These are phyloP conservation scores for Diaporthe capsici DNA, from an alignment of 2,329 filamentous ascomycete species.

Conservation along the genomic window DNA sequence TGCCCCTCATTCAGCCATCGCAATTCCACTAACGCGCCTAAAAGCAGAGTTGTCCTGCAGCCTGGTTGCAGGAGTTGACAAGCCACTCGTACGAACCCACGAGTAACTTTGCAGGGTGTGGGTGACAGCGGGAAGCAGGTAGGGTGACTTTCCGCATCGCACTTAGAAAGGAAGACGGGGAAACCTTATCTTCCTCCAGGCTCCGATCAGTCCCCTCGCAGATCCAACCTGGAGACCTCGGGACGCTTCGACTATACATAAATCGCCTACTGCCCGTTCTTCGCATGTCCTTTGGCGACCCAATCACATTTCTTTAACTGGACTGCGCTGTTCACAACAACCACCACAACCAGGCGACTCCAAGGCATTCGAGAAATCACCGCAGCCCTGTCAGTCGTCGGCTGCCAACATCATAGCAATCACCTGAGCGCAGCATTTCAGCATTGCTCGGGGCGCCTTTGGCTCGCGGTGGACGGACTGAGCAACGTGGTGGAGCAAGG, in stretches of 20 bases:
- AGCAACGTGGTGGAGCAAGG: conserved; percentile 8
- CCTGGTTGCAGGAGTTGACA: conserved; percentile 17
- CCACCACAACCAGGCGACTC: background rate
- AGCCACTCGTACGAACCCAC: conserved; percentile 28
- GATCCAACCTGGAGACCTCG: background rate
- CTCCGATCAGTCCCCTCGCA: conserved; percentile 8
- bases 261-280: conserved; percentile 14
- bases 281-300: background rate
- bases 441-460: background rate
- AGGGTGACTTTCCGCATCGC: conserved; percentile 36
- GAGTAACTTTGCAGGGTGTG: conserved; percentile 29
- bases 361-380: background rate
- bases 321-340: background rate
- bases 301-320: conserved; percentile 6
- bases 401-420: background rate
- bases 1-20: conserved; percentile 18
- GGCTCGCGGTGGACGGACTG: conserved; percentile 31
- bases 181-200: conserved; percentile 39
- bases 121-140: conserved; percentile 36
- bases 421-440: background rate
- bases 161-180: conserved; percentile 25
- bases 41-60: conserved; percentile 29
- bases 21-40: conserved; percentile 36
- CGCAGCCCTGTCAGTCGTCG: background rate
- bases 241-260: conserved; percentile 20